Evolutionary conservation across 129 eudicot genomes (phyloP), one percentile per base, ranked within the genome.

Genomic region (Lonicera japonica): DNA sequence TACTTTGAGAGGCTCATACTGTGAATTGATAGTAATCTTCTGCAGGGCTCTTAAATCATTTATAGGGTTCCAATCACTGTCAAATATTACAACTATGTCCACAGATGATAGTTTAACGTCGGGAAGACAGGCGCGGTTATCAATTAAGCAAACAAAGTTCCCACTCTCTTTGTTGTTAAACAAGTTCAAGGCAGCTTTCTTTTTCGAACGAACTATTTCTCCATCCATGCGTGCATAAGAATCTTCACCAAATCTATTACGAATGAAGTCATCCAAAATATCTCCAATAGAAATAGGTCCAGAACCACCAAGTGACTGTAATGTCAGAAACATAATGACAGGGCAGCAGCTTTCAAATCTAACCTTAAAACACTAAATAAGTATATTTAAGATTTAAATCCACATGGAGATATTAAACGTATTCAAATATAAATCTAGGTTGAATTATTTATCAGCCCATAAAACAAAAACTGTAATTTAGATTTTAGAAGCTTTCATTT

Each of bases 61-160:
- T 54, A 19, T 51, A 3, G 95, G 95, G 72, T 80, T 79, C 95
- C 77, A 63, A 41, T 78, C 86, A 50, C 95, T 81, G 67, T 86
- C 84, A 69, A 89, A 89, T 25, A 89, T 16, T 53, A 86, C 76
- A 46, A 86, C 85, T 9, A 67, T 66, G 56, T 80, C 95, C 22
- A 89, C 39, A 29, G 59, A 54, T 21, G 78, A 70, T 51, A 83
- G 83, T 22, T 20, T 63, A 25, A 79, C 54, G 58, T 77, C 69
- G 25, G 83, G 54, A 54, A 58, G 36, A 74, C 95, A 80, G 4
- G 88, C 63, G 13, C 72, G 83, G 41, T 80, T 75, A 60, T 89
- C 97, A 1, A 75, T 63, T 60, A 89, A 71, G 38, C 82, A 74
- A 22, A 77, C 71, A 54, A 86, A 80, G 25, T 45, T 77, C 46